Evolutionary conservation across 1,139 yeast genomes (phyloP), one percentile per base, ranked within the genome.

Genomic region (Hemisphaericaspora lyxosophila): DNA sequence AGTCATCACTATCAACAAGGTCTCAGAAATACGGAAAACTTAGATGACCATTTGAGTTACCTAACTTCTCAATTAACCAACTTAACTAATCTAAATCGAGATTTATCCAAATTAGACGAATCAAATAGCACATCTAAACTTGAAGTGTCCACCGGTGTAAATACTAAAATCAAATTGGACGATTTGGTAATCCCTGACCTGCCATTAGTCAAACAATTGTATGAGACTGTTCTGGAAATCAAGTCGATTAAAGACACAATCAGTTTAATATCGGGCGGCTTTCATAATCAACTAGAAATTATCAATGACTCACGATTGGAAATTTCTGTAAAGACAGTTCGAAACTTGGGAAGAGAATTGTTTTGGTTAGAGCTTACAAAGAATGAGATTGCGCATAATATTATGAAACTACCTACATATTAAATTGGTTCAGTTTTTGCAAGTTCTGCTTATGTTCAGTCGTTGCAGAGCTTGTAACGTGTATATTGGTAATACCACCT

Each of bases 271-370:
- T 74, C 80, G 8, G 79, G 82, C 17, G 73, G 79, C 7, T 76
- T 64, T 42, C 50, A 55, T 4, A 46, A 57, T 3, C 60, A 61
- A 39, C 45, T 52, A 5, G 76, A 70, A 43, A 36, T 68, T 4
- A 61, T 71, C 20, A 64, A 56, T 39, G 67, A 71, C 45, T 45
- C 47, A 1, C 60, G 54, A 9, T 44, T 84, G 33, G 83, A 78
- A n/a, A 52, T 59, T 7, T 82, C 84, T 51, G 68, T 82, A 43
- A 69, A 72, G 55, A 70, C 77, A 18, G 74, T 80, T 0, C 62
- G 96, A 43, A 70, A 73, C 22, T 62, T 86, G 23, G 90, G 94
- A 0, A 68, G 96, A 43, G 90, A 87, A 31, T 85, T 85, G 53
- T 89, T 88, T 34, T 71, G 77, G 76, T 50, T 69, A 14, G 74